Percentiles rank a stretch among this genome's conserved stretches.
phyloP scores from a whole-genome alignment of 2,329 filamentous ascomycete genomes.

The Cladosporium colombiae region DNA sequence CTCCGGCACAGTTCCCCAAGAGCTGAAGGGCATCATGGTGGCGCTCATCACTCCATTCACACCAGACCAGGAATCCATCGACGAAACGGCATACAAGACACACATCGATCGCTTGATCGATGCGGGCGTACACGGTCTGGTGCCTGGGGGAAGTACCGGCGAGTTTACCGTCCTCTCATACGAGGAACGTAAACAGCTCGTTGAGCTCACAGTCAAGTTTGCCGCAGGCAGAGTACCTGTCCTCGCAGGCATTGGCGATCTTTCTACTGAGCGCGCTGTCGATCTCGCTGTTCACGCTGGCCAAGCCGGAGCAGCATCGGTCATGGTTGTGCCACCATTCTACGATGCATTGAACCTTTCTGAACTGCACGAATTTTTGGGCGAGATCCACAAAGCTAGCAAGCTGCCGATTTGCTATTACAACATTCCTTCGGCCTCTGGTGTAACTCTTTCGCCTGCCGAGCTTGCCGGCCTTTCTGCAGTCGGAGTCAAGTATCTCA shows the following conservation, averaged over 20 bases:
- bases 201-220: slow-evolving; percentile 43
- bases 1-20: slow-evolving; percentile 18
- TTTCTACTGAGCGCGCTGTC: slow-evolving; percentile 44
- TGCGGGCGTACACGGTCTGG: slow-evolving; percentile 52
- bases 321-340: neutral
- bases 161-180: slow-evolving; percentile 51
- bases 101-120: slow-evolving; percentile 51
- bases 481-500: slow-evolving; percentile 53
- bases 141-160: slow-evolving; percentile 54
- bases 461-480: slow-evolving; percentile 49
- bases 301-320: slow-evolving; percentile 23
- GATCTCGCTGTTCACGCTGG: slow-evolving; percentile 46
- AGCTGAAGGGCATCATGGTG: slow-evolving; percentile 48
- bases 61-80: slow-evolving; percentile 45
- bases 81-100: slow-evolving; percentile 41
- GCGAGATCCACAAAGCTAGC: slow-evolving; percentile 44
- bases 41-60: slow-evolving; percentile 53
- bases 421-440: slow-evolving; percentile 53
- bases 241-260: slow-evolving; percentile 48
- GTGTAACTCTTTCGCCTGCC: slow-evolving; percentile 44
- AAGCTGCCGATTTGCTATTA: slow-evolving; percentile 53
- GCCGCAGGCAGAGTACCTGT: slow-evolving; percentile 46
- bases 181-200: slow-evolving; percentile 49
- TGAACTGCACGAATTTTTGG: slow-evolving; percentile 38
- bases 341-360: neutral